A percentile compares a stretch with the other conserved stretches of the same genome.
These are phyloP conservation scores for Chrysanthemum lavandulifolium DNA, from an alignment of 129 eudicot genomes.

Conservation along the genomic window DNA sequence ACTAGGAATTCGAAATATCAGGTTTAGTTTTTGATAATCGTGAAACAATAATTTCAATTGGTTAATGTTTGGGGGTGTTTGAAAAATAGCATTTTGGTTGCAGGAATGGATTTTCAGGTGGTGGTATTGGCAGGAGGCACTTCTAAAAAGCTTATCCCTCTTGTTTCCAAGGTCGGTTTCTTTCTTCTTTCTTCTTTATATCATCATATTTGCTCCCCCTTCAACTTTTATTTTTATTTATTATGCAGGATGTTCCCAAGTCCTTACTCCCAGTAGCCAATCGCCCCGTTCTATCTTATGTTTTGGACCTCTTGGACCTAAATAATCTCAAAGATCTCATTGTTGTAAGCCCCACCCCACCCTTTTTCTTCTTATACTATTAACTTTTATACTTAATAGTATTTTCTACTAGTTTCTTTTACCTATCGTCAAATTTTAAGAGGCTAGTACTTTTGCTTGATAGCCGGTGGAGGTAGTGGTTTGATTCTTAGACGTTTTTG, in stretches of 20 bases:
- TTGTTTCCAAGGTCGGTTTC: constrained; percentile 71
- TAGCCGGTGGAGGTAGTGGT: too few species aligned
- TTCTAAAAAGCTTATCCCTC: constrained; percentile 76
- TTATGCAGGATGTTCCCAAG: constrained; percentile 80
- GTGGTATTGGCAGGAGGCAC: constrained; percentile 95
- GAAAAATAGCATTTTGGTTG: background rate
- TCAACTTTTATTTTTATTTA: background rate
- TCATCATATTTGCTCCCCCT: background rate
- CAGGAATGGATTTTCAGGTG: constrained; percentile 87
- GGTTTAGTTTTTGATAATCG: too few species aligned
- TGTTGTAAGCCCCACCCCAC: constrained; percentile 50
- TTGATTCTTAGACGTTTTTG: too few species aligned
- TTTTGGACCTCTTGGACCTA: constrained; percentile 80
- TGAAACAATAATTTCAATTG: too few species aligned
- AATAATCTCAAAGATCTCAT: constrained; percentile 72
- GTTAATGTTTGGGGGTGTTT: too few species aligned
- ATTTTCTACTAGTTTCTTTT: too few species aligned
- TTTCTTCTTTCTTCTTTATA: background rate
- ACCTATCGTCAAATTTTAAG: too few species aligned
- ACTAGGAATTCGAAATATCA: too few species aligned
- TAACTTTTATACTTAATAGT: too few species aligned
- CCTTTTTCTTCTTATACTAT: background rate
- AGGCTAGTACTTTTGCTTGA: too few species aligned
- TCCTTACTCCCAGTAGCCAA: constrained; percentile 95
- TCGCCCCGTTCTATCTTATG: constrained; percentile 77